Percentiles rank a stretch among this genome's conserved stretches.
phyloP scores from a whole-genome alignment of 2,329 filamentous ascomycete species.

The Chrysoporthe deuterocubensis region DNA sequence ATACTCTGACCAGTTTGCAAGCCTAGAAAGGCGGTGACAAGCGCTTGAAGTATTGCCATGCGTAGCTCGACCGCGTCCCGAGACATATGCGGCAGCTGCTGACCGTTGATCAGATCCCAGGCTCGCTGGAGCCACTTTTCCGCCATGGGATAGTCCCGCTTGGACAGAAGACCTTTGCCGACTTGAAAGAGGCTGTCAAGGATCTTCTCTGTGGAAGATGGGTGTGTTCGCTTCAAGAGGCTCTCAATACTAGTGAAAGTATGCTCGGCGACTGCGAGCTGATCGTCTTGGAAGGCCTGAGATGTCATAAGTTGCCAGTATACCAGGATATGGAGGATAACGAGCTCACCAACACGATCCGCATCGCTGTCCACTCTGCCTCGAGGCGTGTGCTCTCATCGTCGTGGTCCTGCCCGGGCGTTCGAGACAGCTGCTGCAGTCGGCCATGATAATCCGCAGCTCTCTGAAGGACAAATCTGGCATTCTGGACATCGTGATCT shows the following conservation, averaged over 20 bases:
- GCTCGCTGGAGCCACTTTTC: conserved; percentile 76
- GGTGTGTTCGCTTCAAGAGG: conserved; percentile 47
- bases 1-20: conserved; percentile 48
- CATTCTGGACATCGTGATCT: conserved; percentile 59
- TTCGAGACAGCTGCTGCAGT: conserved; percentile 39
- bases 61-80: conserved; percentile 66
- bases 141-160: conserved; percentile 58
- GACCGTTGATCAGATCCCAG: conserved; percentile 58
- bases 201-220: conserved; percentile 60
- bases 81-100: conserved; percentile 60
- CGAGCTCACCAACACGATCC: conserved; percentile 67
- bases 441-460: conserved; percentile 60
- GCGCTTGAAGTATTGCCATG: conserved; percentile 66
- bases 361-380: conserved; percentile 67
- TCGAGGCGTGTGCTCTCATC: conserved; percentile 46
- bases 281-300: conserved; percentile 75
- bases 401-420: conserved; percentile 38
- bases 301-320: conserved; percentile 17
- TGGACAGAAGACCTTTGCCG: conserved; percentile 61
- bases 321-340: conserved; percentile 20
- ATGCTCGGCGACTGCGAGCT: conserved; percentile 77
- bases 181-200: conserved; percentile 74
- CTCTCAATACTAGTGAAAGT: conserved; percentile 67
- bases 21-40: conserved; percentile 60
- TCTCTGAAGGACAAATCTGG: conserved; percentile 64